phyloP scores from a whole-genome alignment of 2,329 filamentous ascomycete species.

The Westerdykella ornata region DNA sequence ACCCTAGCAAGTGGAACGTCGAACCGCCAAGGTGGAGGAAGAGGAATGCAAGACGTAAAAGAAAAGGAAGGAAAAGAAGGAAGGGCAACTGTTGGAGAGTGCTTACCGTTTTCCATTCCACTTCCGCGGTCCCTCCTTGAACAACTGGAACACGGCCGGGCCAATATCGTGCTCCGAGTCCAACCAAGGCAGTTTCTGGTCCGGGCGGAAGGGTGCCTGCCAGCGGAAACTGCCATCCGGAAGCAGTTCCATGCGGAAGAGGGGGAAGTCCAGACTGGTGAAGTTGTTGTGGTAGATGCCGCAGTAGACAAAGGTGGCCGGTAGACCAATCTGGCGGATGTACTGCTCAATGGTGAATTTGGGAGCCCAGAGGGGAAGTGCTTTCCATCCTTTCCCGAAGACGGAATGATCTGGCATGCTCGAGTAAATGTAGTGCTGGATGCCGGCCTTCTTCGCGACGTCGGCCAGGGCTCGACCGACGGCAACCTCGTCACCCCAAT shows the following conservation, averaged over 20 bases:
- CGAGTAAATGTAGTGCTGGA: constrained; percentile 92
- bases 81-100: background rate
- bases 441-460: constrained; percentile 73
- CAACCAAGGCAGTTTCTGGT: constrained; percentile 86
- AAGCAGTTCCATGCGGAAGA: constrained; percentile 91
- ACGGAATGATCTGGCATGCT: constrained; percentile 93
- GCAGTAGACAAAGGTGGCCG: constrained; percentile 88
- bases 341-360: constrained; percentile 94
- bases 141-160: constrained; percentile 82
- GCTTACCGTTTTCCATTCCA: constrained; percentile 69
- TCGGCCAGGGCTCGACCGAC: constrained; percentile 86
- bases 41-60: too few species aligned
- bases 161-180: constrained; percentile 96
- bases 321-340: constrained; percentile 71
- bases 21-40: too few species aligned
- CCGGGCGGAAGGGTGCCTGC: constrained; percentile 88
- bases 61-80: constrained; percentile 2
- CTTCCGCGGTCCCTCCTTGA: constrained; percentile 83
- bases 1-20: background rate
- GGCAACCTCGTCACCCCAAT: constrained; percentile 87
- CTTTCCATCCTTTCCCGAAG: constrained; percentile 70
- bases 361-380: constrained; percentile 80
- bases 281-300: constrained; percentile 99
- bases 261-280: constrained; percentile 81
- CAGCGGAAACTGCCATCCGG: constrained; percentile 80